These are phyloP conservation scores for Blastocystis sp. DNA, from an alignment of 352 stramenopile genomes.

Conservation along the genomic window DNA sequence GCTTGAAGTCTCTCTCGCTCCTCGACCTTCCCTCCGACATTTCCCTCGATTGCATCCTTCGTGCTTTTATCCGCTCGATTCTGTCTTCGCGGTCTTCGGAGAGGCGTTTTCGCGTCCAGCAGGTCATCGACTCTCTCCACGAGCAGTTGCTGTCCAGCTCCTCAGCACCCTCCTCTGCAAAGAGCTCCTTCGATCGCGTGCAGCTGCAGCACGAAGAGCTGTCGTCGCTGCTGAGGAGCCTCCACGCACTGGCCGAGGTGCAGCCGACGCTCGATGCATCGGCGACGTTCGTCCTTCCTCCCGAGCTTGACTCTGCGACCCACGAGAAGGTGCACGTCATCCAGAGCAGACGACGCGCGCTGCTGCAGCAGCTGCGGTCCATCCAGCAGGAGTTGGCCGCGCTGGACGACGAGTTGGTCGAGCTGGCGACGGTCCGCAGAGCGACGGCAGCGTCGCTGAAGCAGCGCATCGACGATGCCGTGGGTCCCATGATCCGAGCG, in stretches of 20 bases:
- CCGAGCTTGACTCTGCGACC: too few relatives aligned
- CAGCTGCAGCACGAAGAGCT: neutral
- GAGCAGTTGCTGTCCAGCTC: neutral
- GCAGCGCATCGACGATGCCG: neutral
- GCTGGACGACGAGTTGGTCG: neutral
- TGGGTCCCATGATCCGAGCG: neutral
- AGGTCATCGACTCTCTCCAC: neutral
- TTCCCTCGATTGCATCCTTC: neutral
- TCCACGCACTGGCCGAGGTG: neutral
- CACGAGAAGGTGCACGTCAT: neutral
- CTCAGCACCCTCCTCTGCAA: neutral
- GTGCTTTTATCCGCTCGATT: neutral
- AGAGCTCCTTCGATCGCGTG: neutral
- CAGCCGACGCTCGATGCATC: too few relatives aligned
- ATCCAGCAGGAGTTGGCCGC: neutral
- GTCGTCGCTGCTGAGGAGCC: neutral
- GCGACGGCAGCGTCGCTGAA: neutral
- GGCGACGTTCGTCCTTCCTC: too few relatives aligned
- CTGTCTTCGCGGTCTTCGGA: neutral
- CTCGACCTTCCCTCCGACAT: neutral
- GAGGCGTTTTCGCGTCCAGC: neutral
- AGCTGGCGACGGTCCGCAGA: neutral
- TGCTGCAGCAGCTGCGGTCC: neutral
- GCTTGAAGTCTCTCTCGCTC: neutral
- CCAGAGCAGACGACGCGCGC: neutral